Percentiles rank a stretch among this genome's conserved stretches.
Conservation (phyloP, 2,329 filamentous ascomycete species). For the Exophiala spinifera region DNA sequence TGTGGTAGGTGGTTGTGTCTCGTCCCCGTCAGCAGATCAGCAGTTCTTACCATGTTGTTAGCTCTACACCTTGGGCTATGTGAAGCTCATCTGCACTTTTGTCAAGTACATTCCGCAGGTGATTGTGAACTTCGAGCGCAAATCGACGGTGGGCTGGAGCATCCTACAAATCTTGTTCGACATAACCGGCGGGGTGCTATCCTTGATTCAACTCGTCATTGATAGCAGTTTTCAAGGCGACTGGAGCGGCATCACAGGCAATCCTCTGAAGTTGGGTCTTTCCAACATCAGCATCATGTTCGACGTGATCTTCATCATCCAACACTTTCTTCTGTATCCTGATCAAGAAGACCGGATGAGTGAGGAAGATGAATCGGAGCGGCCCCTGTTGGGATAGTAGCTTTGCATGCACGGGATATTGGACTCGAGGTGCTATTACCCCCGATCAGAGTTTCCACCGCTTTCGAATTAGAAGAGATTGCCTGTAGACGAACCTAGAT, state of each 20-base stretch:
- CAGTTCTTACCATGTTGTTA: slow-evolving; percentile 31
- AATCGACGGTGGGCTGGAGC: slow-evolving; percentile 83
- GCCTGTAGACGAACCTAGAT: too few species aligned
- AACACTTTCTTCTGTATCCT: slow-evolving; percentile 81
- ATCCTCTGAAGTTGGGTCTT: slow-evolving; percentile 84
- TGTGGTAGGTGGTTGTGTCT: slow-evolving; percentile 46
- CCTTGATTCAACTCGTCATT: slow-evolving; percentile 74
- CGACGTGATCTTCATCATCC: slow-evolving; percentile 78
- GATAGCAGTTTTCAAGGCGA: slow-evolving; percentile 81
- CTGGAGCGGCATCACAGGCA: slow-evolving; percentile 88
- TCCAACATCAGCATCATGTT: slow-evolving; percentile 84
- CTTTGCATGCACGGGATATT: background rate
- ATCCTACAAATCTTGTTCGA: slow-evolving; percentile 83
- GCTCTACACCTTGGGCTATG: slow-evolving; percentile 72
- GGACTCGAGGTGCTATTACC: background rate
- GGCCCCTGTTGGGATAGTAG: slow-evolving; percentile 12
- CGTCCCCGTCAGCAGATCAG: slow-evolving; percentile 41
- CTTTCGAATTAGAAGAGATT: too few species aligned
- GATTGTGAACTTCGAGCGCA: slow-evolving; percentile 75
- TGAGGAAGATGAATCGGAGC: slow-evolving; percentile 8
- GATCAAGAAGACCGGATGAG: slow-evolving; percentile 21
- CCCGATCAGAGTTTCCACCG: too few species aligned
- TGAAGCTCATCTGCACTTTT: slow-evolving; percentile 83
- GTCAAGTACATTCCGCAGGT: slow-evolving; percentile 92
- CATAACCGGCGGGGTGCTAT: slow-evolving; percentile 75